These are phyloP conservation scores for Xylariaceae sp. DNA, from an alignment of 2,329 filamentous ascomycete genomes.

Conservation along the genomic window DNA sequence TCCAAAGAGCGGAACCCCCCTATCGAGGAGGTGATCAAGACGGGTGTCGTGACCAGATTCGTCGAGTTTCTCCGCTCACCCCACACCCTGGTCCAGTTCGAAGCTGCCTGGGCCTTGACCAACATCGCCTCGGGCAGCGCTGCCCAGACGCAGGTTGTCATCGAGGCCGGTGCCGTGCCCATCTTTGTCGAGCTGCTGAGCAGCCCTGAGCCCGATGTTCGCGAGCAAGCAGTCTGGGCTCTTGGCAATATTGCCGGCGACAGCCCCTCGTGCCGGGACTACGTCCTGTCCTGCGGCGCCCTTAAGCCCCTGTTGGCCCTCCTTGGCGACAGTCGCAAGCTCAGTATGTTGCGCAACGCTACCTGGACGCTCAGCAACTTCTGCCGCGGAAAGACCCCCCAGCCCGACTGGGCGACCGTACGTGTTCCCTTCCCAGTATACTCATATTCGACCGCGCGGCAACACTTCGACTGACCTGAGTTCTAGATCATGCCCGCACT, in stretches of 20 bases:
- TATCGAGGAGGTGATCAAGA: conserved; percentile 99
- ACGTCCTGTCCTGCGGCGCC: conserved; percentile 85
- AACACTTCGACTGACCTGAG: conserved; percentile 8
- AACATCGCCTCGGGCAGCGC: conserved; percentile 98
- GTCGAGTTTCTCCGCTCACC: conserved; percentile 97
- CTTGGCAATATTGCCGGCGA: conserved; percentile 98
- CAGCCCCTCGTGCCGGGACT: conserved; percentile 95
- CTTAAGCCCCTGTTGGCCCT: conserved; percentile 84
- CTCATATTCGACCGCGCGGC: not conserved
- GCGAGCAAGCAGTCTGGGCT: conserved; percentile 98
- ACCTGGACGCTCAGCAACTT: conserved; percentile 99
- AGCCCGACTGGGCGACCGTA: conserved; percentile 96
- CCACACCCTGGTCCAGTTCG: conserved; percentile 96
- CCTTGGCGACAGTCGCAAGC: conserved; percentile 93
- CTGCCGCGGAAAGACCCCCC: conserved; percentile 97
- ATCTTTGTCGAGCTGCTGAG: conserved; percentile 96
- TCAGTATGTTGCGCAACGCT: conserved; percentile 98
- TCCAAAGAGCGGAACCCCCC: conserved; percentile 99
- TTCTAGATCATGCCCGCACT: conserved; percentile 90
- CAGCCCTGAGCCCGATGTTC: conserved; percentile 94
- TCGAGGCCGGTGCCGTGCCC: conserved; percentile 94
- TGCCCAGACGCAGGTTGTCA: conserved; percentile 96
- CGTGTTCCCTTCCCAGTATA: conserved; percentile 34
- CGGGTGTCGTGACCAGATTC: conserved; percentile 92
- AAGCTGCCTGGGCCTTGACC: conserved; percentile 97